Base-by-base conservation (phyloP, 805 yeast genomes). In the Nakazawaea ishiwadae region DNA sequence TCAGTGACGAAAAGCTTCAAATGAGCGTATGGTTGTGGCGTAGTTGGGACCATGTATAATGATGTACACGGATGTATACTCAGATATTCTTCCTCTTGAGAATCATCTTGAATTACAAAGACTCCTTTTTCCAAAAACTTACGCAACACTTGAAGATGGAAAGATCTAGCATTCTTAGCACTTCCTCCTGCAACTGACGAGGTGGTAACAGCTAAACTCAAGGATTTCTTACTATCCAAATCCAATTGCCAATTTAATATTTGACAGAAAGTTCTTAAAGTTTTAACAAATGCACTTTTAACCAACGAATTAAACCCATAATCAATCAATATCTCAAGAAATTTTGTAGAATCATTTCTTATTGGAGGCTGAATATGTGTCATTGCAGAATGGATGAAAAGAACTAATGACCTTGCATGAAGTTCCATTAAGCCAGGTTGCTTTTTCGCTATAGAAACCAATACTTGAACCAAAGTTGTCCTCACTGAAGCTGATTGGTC, bases 321-420 rank as follows among this genome's bases (percentile, higher is more conserved):
- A 34, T 71, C 66, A n/a, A 88, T 57, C 40, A 89, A 56, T 3
- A 80, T 68, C 30, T 71, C 67, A 19, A 90, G 62, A 51, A 84
- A 85, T 44, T 72, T 75, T 0, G 91, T 76, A 2, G 95, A 78
- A 45, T 85, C 89, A 34, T 77, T 75, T 42, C 96, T 73, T 20
- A 93, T 79, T 4, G 77, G 79, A 1, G 88, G 80, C 23, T 74
- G 74, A 31, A 93, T 84, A 58, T 93, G 97, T 14, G 97, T 84
- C 96, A 93, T 91, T 3, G 96, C 95, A 39, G 91, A 82, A 51
- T 84, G 84, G 14, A 91, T 69, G 57, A 84, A 90, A 23, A 91
- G 68, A n/a, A 84, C 71, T 41, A 84, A 55, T 16, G 73, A 62
- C 46, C 78, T 63, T 53, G 79, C 65, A 65, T 84, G 87, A 19